phyloP scores from a whole-genome alignment of 1,139 yeast species.

The Saccharomyces pastorianus region DNA sequence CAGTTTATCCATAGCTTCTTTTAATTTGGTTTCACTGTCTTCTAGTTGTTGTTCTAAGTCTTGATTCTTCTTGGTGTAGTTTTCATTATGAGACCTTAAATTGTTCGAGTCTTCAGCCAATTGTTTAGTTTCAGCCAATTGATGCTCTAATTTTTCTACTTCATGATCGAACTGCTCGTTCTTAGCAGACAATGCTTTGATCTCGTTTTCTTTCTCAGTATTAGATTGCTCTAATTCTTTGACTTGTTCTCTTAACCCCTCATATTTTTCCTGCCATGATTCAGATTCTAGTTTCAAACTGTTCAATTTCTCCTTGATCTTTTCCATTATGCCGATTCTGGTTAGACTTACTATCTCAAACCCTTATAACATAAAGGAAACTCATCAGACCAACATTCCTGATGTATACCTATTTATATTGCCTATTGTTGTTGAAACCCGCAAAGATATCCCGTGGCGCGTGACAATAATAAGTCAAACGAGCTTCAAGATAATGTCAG shows the following conservation, averaged over 20 bases:
- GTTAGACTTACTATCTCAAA: conserved; percentile 1
- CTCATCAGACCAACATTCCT: neutral
- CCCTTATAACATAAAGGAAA: neutral
- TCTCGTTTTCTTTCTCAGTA: conserved; percentile 67
- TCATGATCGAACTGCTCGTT: conserved; percentile 79
- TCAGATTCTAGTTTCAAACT: conserved; percentile 91
- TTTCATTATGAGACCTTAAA: conserved; percentile 81
- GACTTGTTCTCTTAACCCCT: conserved; percentile 70
- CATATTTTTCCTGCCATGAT: conserved; percentile 94
- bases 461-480: neutral
- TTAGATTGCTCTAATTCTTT: conserved; percentile 88
- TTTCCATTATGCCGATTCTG: conserved; percentile 21
- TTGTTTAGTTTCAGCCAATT: conserved; percentile 71
- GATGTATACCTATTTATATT: neutral
- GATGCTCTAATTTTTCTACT: conserved; percentile 74
- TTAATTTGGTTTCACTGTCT: conserved; percentile 82
- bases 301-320: conserved; percentile 54
- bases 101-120: conserved; percentile 90
- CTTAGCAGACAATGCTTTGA: conserved; percentile 80
- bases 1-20: conserved; percentile 87
- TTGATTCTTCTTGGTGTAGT: conserved; percentile 84
- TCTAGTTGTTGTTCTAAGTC: conserved; percentile 91
- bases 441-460: neutral
- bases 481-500: neutral
- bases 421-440: neutral